Base-by-base conservation (phyloP, 148 eudicot genomes). In the Tetragonia tetragonoides region DNA sequence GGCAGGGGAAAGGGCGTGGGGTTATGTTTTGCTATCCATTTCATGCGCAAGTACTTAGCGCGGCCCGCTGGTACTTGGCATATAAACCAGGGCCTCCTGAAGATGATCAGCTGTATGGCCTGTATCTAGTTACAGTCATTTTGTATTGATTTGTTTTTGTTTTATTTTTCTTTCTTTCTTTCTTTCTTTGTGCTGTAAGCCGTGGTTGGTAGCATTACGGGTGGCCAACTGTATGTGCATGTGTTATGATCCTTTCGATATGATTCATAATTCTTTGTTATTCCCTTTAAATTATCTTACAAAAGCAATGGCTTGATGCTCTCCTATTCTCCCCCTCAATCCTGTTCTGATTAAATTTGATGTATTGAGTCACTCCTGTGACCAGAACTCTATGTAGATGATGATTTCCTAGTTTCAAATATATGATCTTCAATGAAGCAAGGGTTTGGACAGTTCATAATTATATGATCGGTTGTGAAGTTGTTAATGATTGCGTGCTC, bases 201-300 rank as follows among this genome's bases (percentile, higher is more conserved):
- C 51, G 59, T 42, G 44, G 40, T 61, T 79, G 44, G 41, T 75
- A 46, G 10, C 21, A 38, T 21, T 28, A 10, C 16, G 28, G 44
- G 66, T 71, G 76, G 68, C 74, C 73, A 72, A 76, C 61, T 81
- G 46, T 59, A 42, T 38, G 66, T 81, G 47, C 62, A 65, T 81
- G 68, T 72, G 56, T 77, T 37, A n/a, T 44, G 73, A 65, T 72
- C 80, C 12, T 75, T 60, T 46, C 51, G 23, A 66, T 70, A 10
- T 70, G 44, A 75, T 34, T 63, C 46, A 54, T 69, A 75, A 79
- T 78, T 74, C 76, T 62, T 81, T 81, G 79, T 70, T 63, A 72
- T 49, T 67, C 49, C 3, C 66, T 61, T n/a, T 0, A 28, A 28
- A 28, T 28, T 28, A 28, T 28, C 34, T 28, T 28, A 28, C 34